Evolutionary conservation across 1,284 basidiomycete species (phyloP).

Genomic region (Papiliotrema fonsecae): DNA sequence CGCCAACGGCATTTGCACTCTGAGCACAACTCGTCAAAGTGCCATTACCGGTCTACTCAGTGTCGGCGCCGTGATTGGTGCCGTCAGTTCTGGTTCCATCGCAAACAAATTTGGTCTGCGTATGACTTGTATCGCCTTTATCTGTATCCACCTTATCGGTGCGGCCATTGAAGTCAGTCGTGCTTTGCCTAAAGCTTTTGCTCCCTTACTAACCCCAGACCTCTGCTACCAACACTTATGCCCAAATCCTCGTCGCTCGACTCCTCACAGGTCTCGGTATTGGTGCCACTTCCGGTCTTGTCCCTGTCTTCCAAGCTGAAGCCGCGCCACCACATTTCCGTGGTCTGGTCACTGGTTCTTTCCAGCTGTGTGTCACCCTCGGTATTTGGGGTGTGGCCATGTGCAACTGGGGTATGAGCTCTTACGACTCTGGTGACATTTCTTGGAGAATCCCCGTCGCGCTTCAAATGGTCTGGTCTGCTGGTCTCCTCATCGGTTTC

Average conservation of each 20-base stretch:
- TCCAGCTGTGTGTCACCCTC: constrained; percentile 50
- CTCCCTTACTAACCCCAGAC: constrained; percentile 11
- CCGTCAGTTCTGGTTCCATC: constrained; percentile 38
- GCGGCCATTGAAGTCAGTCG: constrained; percentile 45
- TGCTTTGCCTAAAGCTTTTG: background rate
- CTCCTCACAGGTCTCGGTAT: constrained; percentile 47
- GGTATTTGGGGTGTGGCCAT: constrained; percentile 49
- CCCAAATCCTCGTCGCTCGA: constrained; percentile 46
- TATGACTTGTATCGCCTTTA: constrained; percentile 43
- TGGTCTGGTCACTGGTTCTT: constrained; percentile 44
- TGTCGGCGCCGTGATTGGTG: constrained; percentile 44
- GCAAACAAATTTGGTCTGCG: constrained; percentile 41
- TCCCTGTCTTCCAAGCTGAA: constrained; percentile 50
- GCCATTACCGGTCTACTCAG: constrained; percentile 44
- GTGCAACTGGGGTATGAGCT: constrained; percentile 47
- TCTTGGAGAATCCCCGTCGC: constrained; percentile 30
- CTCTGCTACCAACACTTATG: constrained; percentile 34
- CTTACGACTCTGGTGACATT: constrained; percentile 30
- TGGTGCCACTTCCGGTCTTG: constrained; percentile 47
- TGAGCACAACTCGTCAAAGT: constrained; percentile 36
- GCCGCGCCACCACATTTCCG: constrained; percentile 34
- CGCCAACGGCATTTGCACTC: constrained; percentile 20
- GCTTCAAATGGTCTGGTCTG: constrained; percentile 35
- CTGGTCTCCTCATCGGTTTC: constrained; percentile 46
- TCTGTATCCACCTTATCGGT: constrained; percentile 45